A percentile compares a stretch with the other conserved stretches of the same genome.
These are phyloP conservation scores for Arxiozyma heterogenica DNA, from an alignment of 1,139 yeast genomes.

Conservation along the genomic window DNA sequence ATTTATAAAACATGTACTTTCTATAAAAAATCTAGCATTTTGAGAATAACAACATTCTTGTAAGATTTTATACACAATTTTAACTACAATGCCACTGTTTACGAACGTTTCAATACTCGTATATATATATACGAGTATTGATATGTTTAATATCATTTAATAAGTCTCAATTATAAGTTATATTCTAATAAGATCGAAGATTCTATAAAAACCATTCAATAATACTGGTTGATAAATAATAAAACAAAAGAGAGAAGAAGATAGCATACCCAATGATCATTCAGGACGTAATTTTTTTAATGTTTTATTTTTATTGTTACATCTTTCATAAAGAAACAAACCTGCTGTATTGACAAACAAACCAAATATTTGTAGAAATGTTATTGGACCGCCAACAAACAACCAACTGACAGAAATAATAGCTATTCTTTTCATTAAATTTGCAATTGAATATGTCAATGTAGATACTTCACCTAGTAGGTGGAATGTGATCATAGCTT, in stretches of 20 bases:
- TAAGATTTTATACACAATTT: no score
- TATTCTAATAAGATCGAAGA: neutral
- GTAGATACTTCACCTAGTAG: constrained; percentile 85
- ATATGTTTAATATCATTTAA: neutral
- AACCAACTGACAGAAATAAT: constrained; percentile 64
- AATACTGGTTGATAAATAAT: neutral
- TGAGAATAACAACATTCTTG: no score
- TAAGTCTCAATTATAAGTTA: neutral
- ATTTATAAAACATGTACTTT: no score
- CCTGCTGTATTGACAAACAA: constrained; percentile 24
- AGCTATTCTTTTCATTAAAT: constrained; percentile 78
- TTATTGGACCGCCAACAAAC: constrained; percentile 18
- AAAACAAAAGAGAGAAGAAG: neutral
- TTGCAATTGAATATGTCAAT: constrained; percentile 87
- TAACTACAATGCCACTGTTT: no score
- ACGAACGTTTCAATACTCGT: neutral
- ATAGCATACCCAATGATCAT: neutral
- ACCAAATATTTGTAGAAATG: constrained; percentile 21
- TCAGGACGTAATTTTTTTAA: constrained; percentile 10
- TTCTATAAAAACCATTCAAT: neutral
- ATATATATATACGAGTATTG: neutral
- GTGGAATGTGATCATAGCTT: constrained; percentile 83
- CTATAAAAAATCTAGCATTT: no score
- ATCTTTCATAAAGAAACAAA: constrained; percentile 25
- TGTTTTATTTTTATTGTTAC: constrained; percentile 11